Evolutionary conservation across 108 stramenopile species (phyloP), one percentile per base, ranked within the genome.

Genomic region (Pseudonitzschia multiseries): DNA sequence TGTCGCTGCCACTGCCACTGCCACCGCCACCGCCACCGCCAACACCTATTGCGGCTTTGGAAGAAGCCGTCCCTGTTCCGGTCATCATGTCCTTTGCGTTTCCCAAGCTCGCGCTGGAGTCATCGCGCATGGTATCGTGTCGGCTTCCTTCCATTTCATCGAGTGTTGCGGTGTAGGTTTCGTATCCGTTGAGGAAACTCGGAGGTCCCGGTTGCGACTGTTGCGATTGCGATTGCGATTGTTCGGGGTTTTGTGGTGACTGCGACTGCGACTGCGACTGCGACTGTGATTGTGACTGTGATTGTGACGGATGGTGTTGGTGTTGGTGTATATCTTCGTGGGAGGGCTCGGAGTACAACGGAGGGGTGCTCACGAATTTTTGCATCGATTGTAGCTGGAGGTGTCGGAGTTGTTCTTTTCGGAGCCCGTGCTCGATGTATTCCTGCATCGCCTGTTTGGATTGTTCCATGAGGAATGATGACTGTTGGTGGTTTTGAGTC

Each of bases 111-210:
- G 1, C 8, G 42, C 10, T 42, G 42, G 42, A 14, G 22, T 22
- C 20, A 51, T 51, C 54, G 21, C 9, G 24, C 2, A 2, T 26
- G 2, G 54, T 8, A 24, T 56, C 26, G 5, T 56, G 54, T 8
- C 54, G 54, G 24, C 24, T 56, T 8, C 29, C 61, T 62, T 62
- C 61, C n/a, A 40, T 41, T 29, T 31, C n/a, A 20, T 62, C 61
- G 14, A 62, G 61, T 31, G 61, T 62, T 9, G 61, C 31, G 18
- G 61, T 62, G 36, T 62, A 62, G 33, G 66, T 67, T 28, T 18
- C 46, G 21, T 15, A 28, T 67, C 66, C 66, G 43, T 67, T 44
- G 44, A 36, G 10, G 13, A 50, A 21, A 17, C 8, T 9, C 17
- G 66, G 43, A 40, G 44, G 41, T n/a, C 14, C 40, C 14, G 2